phyloP scores from a whole-genome alignment of 108 stramenopile species.

The Conticribra guillardii region DNA sequence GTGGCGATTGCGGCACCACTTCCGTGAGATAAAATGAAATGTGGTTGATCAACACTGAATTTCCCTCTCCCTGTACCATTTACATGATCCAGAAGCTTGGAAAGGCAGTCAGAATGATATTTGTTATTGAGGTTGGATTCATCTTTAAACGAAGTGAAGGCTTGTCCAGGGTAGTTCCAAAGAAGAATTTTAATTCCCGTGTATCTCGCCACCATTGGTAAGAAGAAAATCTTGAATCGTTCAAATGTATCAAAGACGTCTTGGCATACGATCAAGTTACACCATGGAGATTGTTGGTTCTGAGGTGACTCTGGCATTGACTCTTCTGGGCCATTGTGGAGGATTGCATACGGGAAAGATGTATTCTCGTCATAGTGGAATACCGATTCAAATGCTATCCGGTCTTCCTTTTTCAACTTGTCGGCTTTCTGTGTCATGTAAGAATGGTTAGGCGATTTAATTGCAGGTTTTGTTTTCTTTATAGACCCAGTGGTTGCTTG shows the following conservation, averaged over 20 bases:
- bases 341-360: conserved; percentile 48
- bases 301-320: not conserved
- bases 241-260: conserved; percentile 89
- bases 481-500: not conserved
- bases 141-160: conserved; percentile 81
- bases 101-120: conserved; percentile 74
- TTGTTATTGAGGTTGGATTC: conserved; percentile 83
- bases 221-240: conserved; percentile 77
- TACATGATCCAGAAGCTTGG: conserved; percentile 71
- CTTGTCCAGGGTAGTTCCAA: conserved; percentile 93
- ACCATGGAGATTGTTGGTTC: conserved; percentile 32
- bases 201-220: conserved; percentile 69
- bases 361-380: conserved; percentile 52
- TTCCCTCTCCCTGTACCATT: conserved; percentile 48
- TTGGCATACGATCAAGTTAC: conserved; percentile 84
- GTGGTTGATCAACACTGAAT: conserved; percentile 65
- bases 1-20: conserved; percentile 78
- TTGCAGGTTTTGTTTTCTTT: conserved; percentile 13
- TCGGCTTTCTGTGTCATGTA: not conserved
- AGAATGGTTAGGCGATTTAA: conserved; percentile 9
- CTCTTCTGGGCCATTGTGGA: conserved; percentile 26
- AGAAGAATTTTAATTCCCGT: conserved; percentile 78
- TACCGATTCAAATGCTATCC: conserved; percentile 36
- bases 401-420: conserved; percentile 40
- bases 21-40: conserved; percentile 81